phyloP scores from a whole-genome alignment of 805 yeast species.

The Jamesozyma piceae region DNA sequence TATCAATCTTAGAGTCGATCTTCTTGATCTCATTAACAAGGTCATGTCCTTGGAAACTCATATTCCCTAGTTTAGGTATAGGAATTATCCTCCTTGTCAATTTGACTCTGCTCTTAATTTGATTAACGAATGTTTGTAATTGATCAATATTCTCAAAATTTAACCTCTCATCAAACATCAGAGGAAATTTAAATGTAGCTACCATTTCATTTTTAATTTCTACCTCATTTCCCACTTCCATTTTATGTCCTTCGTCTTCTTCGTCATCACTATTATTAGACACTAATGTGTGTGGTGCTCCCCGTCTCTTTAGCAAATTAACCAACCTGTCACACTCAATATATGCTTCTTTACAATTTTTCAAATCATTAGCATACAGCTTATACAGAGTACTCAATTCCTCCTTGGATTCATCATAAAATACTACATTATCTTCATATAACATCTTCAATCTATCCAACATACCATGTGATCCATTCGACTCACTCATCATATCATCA shows the following conservation, averaged over 20 bases:
- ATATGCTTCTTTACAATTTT: constrained; percentile 6
- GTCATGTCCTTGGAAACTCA: constrained; percentile 22
- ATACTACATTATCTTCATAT: background rate
- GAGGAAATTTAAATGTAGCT: constrained; percentile 5
- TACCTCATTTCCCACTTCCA: background rate
- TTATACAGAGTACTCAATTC: constrained; percentile 6
- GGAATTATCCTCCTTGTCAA: constrained; percentile 22
- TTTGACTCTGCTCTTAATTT: constrained; percentile 14
- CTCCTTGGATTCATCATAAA: background rate
- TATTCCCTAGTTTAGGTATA: constrained; percentile 15
- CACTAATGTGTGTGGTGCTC: background rate
- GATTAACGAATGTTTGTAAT: constrained; percentile 8
- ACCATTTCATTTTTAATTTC: background rate
- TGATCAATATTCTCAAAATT: constrained; percentile 11
- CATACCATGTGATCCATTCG: background rate
- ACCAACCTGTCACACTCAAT: constrained; percentile 4
- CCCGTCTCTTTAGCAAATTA: background rate
- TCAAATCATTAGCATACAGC: constrained; percentile 8
- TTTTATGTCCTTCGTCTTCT: background rate
- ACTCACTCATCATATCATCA: background rate
- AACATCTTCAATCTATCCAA: background rate
- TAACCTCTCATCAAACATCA: constrained; percentile 11
- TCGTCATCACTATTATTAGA: background rate
- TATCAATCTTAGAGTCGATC: constrained; percentile 18
- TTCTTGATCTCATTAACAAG: constrained; percentile 20